These are phyloP conservation scores for Monilinia laxa DNA, from an alignment of 2,329 filamentous ascomycete species.

Conservation along the genomic window DNA sequence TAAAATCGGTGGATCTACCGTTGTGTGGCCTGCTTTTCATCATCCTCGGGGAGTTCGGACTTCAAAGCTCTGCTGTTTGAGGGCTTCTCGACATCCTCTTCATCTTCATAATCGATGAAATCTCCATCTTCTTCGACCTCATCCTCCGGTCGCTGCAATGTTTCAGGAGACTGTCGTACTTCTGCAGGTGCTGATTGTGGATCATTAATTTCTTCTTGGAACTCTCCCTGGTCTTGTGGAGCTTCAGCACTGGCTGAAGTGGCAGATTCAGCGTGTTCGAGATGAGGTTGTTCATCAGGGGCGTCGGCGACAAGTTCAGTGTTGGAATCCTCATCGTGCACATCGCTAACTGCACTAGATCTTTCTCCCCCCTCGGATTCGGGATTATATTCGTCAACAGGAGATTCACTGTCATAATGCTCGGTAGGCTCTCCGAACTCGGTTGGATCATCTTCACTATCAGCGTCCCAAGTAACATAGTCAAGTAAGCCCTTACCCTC, in stretches of 20 bases:
- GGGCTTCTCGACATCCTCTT: conserved; percentile 36
- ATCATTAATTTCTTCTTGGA: conserved; percentile 11
- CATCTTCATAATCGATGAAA: conserved; percentile 52
- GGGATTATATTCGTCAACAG: not conserved
- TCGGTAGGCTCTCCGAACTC: conserved; percentile 25
- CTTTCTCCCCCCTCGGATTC: not conserved
- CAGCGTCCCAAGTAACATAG: conserved; percentile 33
- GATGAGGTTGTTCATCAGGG: not conserved
- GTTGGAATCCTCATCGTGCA: not conserved
- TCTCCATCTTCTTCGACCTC: conserved; percentile 43
- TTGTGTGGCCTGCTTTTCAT: conserved; percentile 28
- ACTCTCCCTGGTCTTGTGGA: conserved; percentile 10
- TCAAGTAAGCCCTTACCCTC: conserved; percentile 53
- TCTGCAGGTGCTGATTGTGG: conserved; percentile 13
- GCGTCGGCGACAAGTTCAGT: not conserved
- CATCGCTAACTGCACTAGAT: not conserved
- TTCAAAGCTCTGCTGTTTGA: conserved; percentile 20
- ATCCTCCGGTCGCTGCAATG: not conserved
- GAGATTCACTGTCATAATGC: conserved; percentile 19
- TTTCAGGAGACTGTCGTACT: conserved; percentile 2
- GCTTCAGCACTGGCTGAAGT: conserved; percentile 18
- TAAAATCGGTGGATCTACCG: conserved; percentile 35
- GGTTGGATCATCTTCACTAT: conserved; percentile 30
- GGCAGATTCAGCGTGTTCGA: not conserved
- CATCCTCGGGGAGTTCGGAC: conserved; percentile 10